Conservation (phyloP, 257 asterid species). For the Ocimum tenuiflorum region DNA sequence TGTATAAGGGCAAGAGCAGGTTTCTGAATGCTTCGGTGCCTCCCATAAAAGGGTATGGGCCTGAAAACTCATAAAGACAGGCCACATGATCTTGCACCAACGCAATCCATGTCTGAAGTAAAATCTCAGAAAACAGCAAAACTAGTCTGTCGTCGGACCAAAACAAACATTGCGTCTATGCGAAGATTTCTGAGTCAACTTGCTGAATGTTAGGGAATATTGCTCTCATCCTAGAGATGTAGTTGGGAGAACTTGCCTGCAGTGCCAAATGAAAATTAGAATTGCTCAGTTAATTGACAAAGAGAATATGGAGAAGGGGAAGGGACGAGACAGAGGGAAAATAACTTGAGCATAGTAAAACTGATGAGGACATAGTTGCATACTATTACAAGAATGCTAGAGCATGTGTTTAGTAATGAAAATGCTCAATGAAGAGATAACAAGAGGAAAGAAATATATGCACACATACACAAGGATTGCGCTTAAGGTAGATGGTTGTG, state of each 20-base stretch:
- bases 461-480: constrained; percentile 82
- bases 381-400: constrained; percentile 1
- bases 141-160: too few species aligned
- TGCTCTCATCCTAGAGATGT: constrained; percentile 50
- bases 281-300: background rate
- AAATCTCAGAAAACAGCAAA: background rate
- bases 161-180: constrained; percentile 24
- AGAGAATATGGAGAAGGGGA: background rate
- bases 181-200: constrained; percentile 66
- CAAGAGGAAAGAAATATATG: background rate
- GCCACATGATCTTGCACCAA: too few species aligned
- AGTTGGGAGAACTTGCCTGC: constrained; percentile 71
- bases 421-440: background rate
- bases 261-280: constrained; percentile 5
- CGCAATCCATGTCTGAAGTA: background rate
- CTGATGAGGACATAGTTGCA: background rate
- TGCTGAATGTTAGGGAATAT: constrained; percentile 75
- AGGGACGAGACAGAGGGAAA: background rate
- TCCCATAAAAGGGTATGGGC: too few species aligned
- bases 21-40: too few species aligned
- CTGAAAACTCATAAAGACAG: too few species aligned
- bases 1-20: too few species aligned
- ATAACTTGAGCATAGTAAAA: too few species aligned
- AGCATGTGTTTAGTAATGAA: background rate
- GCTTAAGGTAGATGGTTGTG: constrained; percentile 91